Percentiles rank a stretch among this genome's conserved stretches.
Conservation (phyloP, 495 filamentous ascomycete species). For the Jackrogersella multiformis region DNA sequence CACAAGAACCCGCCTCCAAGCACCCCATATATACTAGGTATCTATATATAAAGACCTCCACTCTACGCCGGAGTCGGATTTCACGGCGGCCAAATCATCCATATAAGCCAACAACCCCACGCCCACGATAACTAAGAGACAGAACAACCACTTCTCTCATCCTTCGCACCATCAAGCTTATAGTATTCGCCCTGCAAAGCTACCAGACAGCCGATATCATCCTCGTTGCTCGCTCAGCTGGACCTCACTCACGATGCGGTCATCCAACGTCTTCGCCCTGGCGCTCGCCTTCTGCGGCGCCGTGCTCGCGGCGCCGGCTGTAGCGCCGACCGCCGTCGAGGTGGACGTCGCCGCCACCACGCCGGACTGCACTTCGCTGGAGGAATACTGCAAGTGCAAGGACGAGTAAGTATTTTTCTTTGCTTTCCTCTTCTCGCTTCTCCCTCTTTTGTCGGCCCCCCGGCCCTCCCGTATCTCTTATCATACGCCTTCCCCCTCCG, state of each 20-base stretch:
- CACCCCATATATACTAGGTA: not conserved
- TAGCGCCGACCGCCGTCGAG: not conserved
- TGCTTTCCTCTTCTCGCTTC: not conserved
- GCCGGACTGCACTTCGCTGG: conserved; percentile 38
- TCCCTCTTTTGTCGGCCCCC: not conserved
- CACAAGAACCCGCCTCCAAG: not conserved
- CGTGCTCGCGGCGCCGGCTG: conserved; percentile 20
- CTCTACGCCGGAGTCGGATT: not conserved
- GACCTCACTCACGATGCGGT: conserved; percentile 32
- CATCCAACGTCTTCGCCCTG: conserved; percentile 24
- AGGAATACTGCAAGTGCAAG: conserved; percentile 41
- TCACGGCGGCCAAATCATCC: not conserved
- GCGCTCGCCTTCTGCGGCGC: conserved; percentile 34
- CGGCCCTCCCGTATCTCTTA: not conserved
- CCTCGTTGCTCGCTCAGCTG: too few relatives aligned
- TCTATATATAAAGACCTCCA: too few relatives aligned
- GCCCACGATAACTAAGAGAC: too few relatives aligned
- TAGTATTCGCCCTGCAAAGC: too few relatives aligned
- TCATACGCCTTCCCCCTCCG: too few relatives aligned
- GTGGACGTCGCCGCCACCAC: conserved; percentile 7
- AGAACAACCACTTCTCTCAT: not conserved
- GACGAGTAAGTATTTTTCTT: conserved; percentile 32
- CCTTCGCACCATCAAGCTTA: not conserved
- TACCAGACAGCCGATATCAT: not conserved
- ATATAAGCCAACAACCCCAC: too few relatives aligned